Percentiles rank a stretch among this genome's conserved stretches.
Conservation (phyloP, 768 basidiomycete genomes). For the Peribolospora baueri region DNA sequence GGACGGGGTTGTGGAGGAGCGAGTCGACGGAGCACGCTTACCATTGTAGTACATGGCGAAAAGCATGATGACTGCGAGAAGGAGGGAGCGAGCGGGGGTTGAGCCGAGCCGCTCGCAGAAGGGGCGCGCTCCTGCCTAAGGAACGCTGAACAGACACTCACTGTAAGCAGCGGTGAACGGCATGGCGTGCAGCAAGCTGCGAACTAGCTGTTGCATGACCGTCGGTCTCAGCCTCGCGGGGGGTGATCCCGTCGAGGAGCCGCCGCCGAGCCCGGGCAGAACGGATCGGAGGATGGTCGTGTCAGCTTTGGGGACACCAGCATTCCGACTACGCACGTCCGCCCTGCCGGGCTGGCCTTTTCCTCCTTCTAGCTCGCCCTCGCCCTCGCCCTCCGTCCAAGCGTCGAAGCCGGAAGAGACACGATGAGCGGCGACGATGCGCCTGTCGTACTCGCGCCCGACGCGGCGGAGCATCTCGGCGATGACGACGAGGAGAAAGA, state of each 20-base stretch:
- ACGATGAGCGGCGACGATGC: constrained; percentile 7
- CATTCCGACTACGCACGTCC: neutral
- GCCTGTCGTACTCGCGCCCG: constrained; percentile 19
- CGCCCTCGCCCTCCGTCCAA: neutral
- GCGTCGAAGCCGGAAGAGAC: constrained; percentile 1
- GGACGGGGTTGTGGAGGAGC: too few species aligned
- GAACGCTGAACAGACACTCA: constrained; percentile 4
- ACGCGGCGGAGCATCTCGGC: constrained; percentile 18
- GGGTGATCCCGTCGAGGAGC: too few species aligned
- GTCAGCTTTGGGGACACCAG: neutral
- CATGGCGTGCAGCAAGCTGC: constrained; percentile 14
- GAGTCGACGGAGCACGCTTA: too few species aligned
- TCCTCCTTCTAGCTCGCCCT: neutral
- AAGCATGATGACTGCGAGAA: neutral
- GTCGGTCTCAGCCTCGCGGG: neutral
- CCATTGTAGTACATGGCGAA: constrained; percentile 20
- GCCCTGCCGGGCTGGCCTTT: neutral
- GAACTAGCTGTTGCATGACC: constrained; percentile 15
- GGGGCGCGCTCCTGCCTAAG: neutral
- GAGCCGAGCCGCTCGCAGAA: too few species aligned
- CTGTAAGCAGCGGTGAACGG: constrained; percentile 18
- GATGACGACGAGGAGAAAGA: constrained; percentile 18
- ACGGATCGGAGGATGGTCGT: constrained; percentile 4
- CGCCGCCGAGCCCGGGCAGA: neutral
- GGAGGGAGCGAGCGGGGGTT: constrained; percentile 1